phyloP scores from a whole-genome alignment of 1,284 basidiomycete genomes.

The Puccinia hordei region DNA sequence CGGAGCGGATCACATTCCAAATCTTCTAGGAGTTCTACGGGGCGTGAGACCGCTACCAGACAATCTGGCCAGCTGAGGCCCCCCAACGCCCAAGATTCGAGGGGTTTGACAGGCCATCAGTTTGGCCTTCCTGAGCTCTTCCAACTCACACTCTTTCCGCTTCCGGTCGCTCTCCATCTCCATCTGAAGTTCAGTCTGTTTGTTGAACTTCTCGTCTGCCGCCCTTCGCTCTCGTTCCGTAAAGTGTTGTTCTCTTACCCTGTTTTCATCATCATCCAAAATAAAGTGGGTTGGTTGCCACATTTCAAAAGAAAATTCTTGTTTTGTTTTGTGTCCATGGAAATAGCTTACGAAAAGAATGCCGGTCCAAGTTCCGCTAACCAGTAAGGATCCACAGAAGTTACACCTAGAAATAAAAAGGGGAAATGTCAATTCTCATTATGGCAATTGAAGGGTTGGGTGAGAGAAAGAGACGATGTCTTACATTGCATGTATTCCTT shows the following conservation, averaged over 20 bases:
- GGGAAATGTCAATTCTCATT: constrained; percentile 37
- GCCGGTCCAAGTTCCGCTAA: constrained; percentile 64
- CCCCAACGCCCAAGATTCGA: constrained; percentile 44
- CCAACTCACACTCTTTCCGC: constrained; percentile 52
- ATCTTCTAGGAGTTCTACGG: constrained; percentile 45
- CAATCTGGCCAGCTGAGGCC: constrained; percentile 43
- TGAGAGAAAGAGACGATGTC: constrained; percentile 62
- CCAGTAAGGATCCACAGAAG: constrained; percentile 92
- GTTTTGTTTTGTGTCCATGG: background rate
- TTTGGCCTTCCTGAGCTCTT: constrained; percentile 48
- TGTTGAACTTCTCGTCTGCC: constrained; percentile 83
- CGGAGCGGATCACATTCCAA: constrained; percentile 29
- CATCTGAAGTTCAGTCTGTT: constrained; percentile 77
- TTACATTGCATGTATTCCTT: constrained; percentile 50
- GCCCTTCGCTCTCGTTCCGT: constrained; percentile 71
- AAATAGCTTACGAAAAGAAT: constrained; percentile 61
- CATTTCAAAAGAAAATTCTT: constrained; percentile 71
- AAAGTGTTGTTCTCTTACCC: constrained; percentile 69
- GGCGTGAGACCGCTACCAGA: constrained; percentile 47
- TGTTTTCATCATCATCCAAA: background rate
- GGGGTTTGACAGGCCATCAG: constrained; percentile 46
- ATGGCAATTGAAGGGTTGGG: background rate
- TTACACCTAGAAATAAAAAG: constrained; percentile 78
- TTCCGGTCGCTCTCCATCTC: constrained; percentile 57
- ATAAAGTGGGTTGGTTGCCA: constrained; percentile 69